phyloP scores from a whole-genome alignment of 208 protist species.

The Borovskyia barvae region DNA sequence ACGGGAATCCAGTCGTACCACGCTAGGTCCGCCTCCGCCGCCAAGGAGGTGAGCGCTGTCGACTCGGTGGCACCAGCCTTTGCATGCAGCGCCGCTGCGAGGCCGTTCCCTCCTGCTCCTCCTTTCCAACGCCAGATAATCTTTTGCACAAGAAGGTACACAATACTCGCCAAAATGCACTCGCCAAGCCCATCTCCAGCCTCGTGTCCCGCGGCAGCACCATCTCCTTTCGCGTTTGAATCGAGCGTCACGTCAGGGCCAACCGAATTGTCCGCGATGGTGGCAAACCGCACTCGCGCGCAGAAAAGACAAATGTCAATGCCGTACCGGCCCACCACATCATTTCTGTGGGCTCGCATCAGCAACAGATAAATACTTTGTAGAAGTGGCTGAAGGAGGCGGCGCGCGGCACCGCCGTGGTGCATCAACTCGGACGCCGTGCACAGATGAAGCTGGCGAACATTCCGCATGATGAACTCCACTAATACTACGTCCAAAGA shows the following conservation, averaged over 20 bases:
- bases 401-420: not conserved
- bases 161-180: too few species aligned
- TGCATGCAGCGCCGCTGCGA: not conserved
- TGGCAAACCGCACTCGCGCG: not conserved
- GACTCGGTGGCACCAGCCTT: not conserved
- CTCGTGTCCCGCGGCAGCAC: too few species aligned
- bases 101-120: too few species aligned
- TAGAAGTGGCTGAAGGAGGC: conserved; percentile 9
- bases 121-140: too few species aligned
- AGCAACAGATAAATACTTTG: conserved; percentile 46
- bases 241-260: too few species aligned
- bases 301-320: conserved; percentile 20
- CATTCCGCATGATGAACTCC: conserved; percentile 20
- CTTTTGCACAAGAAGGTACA: too few species aligned
- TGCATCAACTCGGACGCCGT: conserved; percentile 1
- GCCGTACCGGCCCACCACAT: conserved; percentile 35
- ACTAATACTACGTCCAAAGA: conserved; percentile 9
- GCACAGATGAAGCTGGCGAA: conserved; percentile 19
- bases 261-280: not conserved
- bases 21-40: too few species aligned
- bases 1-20: conserved; percentile 9
- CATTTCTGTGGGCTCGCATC: conserved; percentile 28
- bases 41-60: not conserved
- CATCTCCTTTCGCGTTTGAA: too few species aligned
- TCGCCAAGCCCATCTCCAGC: too few species aligned